phyloP scores from a whole-genome alignment of 257 asterid species.

The Avicennia marina region DNA sequence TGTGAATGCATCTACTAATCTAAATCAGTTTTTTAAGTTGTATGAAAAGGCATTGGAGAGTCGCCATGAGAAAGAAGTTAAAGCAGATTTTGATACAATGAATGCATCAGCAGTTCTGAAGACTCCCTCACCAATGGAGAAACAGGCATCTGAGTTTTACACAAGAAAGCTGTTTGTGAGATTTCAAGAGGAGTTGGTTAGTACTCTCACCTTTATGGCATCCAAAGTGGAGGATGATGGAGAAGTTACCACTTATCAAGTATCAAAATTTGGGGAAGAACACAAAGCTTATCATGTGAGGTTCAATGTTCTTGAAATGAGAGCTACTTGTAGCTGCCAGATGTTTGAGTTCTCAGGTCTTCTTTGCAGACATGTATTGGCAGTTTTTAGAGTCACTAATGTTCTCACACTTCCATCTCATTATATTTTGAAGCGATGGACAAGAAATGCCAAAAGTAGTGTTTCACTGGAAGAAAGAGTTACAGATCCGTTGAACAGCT shows the following conservation, averaged over 20 bases:
- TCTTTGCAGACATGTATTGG: constrained; percentile 87
- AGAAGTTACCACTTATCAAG: constrained; percentile 68
- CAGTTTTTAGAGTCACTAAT: constrained; percentile 87
- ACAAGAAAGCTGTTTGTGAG: constrained; percentile 75
- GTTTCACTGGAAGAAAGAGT: constrained; percentile 62
- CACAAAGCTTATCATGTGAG: constrained; percentile 67
- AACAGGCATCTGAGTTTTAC: constrained; percentile 89
- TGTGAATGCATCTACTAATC: constrained; percentile 88
- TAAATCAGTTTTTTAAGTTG: constrained; percentile 78
- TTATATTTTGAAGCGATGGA: constrained; percentile 84
- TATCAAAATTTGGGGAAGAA: constrained; percentile 81
- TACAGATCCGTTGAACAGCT: constrained; percentile 49
- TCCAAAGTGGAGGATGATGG: constrained; percentile 76
- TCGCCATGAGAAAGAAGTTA: constrained; percentile 94
- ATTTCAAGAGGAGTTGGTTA: constrained; percentile 92
- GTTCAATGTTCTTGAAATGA: constrained; percentile 92
- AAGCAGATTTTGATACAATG: constrained; percentile 90
- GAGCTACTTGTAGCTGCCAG: constrained; percentile 82
- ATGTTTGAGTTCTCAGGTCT: constrained; percentile 97
- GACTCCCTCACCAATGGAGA: constrained; percentile 99
- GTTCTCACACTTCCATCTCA: constrained; percentile 90
- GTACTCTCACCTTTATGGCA: constrained; percentile 86
- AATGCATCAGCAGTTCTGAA: constrained; percentile 57
- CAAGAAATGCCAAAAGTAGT: constrained; percentile 83
- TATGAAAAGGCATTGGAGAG: constrained; percentile 96